Conservation (phyloP, 2,329 filamentous ascomycete genomes). For the Diaporthe sp. region DNA sequence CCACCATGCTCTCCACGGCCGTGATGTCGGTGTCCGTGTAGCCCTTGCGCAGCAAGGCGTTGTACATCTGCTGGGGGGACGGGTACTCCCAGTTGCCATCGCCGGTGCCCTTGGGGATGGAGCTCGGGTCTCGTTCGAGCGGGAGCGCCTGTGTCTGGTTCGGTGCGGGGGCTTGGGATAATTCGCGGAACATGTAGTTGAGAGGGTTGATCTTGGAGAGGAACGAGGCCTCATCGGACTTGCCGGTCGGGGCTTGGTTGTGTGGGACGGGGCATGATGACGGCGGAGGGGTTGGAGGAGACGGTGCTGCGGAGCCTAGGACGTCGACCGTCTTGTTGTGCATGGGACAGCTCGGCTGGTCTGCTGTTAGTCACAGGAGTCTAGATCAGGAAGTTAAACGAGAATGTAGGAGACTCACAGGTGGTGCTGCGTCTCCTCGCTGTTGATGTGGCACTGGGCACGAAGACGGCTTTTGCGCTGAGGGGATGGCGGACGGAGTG, state of each 20-base stretch:
- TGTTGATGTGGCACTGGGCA: slow-evolving; percentile 42
- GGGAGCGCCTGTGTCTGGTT: slow-evolving; percentile 82
- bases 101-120: slow-evolving; percentile 88
- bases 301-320: slow-evolving; percentile 53
- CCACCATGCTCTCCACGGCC: slow-evolving; percentile 96
- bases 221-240: slow-evolving; percentile 55
- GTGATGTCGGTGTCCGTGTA: slow-evolving; percentile 95
- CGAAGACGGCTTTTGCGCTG: slow-evolving; percentile 38
- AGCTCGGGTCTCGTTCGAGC: slow-evolving; percentile 84
- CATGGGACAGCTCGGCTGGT: slow-evolving; percentile 69
- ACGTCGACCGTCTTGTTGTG: slow-evolving; percentile 67
- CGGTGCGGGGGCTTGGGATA: slow-evolving; percentile 83
- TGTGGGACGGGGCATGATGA: slow-evolving; percentile 64
- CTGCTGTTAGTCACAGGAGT: slow-evolving; percentile 43
- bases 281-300: slow-evolving; percentile 48
- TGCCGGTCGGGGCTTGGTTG: slow-evolving; percentile 43
- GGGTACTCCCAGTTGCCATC: slow-evolving; percentile 96
- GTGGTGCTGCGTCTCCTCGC: slow-evolving; percentile 52
- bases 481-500: slow-evolving; percentile 35
- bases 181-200: slow-evolving; percentile 94
- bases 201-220: slow-evolving; percentile 75
- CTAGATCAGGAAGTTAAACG: neutral
- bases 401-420: slow-evolving; percentile 51
- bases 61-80: slow-evolving; percentile 99
- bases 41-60: slow-evolving; percentile 94